Evolutionary conservation across 805 yeast genomes (phyloP).

Genomic region (Candida fluviatilis): DNA sequence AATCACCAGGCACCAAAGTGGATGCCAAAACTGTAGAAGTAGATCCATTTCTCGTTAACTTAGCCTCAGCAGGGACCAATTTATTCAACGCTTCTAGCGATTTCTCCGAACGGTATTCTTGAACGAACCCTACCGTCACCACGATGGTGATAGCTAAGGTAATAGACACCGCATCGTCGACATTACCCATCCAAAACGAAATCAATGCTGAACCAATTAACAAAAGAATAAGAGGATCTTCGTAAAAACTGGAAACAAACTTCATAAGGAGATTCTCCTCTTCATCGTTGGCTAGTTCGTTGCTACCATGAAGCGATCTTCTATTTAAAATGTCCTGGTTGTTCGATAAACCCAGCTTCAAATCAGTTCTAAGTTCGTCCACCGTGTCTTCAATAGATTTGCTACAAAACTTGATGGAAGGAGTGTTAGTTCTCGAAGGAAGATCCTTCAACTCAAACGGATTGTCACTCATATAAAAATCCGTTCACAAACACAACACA

Average conservation of each 20-base stretch:
- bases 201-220: constrained; percentile 86
- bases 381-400: constrained; percentile 64
- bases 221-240: constrained; percentile 85
- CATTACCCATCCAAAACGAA: constrained; percentile 90
- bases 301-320: constrained; percentile 71
- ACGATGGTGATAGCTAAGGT: constrained; percentile 90
- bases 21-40: constrained; percentile 83
- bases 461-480: constrained; percentile 33
- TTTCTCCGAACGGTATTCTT: constrained; percentile 93
- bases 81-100: constrained; percentile 89
- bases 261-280: constrained; percentile 69
- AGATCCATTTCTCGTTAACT: constrained; percentile 76
- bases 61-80: constrained; percentile 95
- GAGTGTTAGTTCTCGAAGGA: constrained; percentile 29
- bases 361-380: constrained; percentile 58
- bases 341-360: constrained; percentile 56
- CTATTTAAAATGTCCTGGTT: constrained; percentile 69
- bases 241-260: constrained; percentile 76
- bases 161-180: constrained; percentile 92
- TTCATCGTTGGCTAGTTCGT: constrained; percentile 74
- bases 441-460: constrained; percentile 28
- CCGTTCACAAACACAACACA: background rate
- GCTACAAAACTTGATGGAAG: constrained; percentile 63
- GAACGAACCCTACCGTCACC: constrained; percentile 95
- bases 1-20: constrained; percentile 90